phyloP scores from a whole-genome alignment of 805 yeast genomes.

The Saccharomyces eubayanus region DNA sequence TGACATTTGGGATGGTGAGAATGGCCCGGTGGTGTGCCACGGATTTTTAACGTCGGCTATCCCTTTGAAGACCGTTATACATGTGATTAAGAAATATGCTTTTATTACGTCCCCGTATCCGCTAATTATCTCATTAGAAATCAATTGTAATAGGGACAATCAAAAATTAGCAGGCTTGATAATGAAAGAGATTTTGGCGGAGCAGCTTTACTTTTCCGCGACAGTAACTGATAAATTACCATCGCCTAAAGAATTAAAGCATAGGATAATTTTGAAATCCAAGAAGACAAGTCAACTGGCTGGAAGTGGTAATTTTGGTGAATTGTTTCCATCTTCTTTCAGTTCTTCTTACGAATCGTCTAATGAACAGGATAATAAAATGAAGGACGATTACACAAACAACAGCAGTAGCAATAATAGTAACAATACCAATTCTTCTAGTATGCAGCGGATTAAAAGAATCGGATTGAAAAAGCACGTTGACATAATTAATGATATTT shows the following conservation, averaged over 20 bases:
- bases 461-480: slow-evolving; percentile 27
- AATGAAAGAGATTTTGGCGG: slow-evolving; percentile 52
- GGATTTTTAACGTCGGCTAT: slow-evolving; percentile 81
- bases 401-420: neutral
- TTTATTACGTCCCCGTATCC: slow-evolving; percentile 86
- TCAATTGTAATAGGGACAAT: slow-evolving; percentile 61
- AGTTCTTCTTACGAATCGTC: slow-evolving; percentile 30
- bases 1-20: slow-evolving; percentile 86
- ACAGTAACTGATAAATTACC: slow-evolving; percentile 39
- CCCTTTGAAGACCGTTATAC: slow-evolving; percentile 58
- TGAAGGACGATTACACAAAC: slow-evolving; percentile 12
- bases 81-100: slow-evolving; percentile 72
- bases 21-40: slow-evolving; percentile 82
- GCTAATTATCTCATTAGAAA: slow-evolving; percentile 74
- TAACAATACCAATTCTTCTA: slow-evolving; percentile 1
- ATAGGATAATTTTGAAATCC: slow-evolving; percentile 67
- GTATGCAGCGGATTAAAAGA: slow-evolving; percentile 23
- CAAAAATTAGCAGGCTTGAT: slow-evolving; percentile 53
- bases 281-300: slow-evolving; percentile 40
- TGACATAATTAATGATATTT: slow-evolving; percentile 17
- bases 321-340: slow-evolving; percentile 19
- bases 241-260: slow-evolving; percentile 63
- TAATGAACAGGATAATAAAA: slow-evolving; percentile 14
- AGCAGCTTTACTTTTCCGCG: slow-evolving; percentile 36
- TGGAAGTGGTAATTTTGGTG: no score